Conservation (phyloP, 164 flowering plant species). For the Buxus sempervirens region DNA sequence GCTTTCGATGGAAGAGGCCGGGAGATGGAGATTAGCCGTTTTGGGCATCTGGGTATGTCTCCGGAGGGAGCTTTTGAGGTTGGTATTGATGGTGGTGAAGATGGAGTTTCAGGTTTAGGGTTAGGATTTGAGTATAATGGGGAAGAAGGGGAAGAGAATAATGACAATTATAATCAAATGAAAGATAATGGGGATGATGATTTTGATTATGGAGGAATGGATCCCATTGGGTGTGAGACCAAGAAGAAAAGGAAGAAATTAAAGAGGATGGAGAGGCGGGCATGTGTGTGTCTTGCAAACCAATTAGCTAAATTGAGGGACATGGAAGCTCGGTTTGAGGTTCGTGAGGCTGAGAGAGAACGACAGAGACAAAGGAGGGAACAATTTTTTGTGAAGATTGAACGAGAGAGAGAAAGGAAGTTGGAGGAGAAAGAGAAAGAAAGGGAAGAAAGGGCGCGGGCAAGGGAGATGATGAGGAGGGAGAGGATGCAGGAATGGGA, state of each 20-base stretch:
- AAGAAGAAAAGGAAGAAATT: slow-evolving; percentile 54
- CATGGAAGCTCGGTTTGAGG: slow-evolving; percentile 60
- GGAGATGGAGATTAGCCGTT: slow-evolving; percentile 33
- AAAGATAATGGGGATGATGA: slow-evolving; percentile 55
- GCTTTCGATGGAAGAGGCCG: slow-evolving; percentile 28
- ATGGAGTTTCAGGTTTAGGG: slow-evolving; percentile 54
- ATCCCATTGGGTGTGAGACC: slow-evolving; percentile 27
- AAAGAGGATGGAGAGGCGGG: slow-evolving; percentile 47
- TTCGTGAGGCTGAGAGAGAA: slow-evolving; percentile 57
- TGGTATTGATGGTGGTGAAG: slow-evolving; percentile 58
- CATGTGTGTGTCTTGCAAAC: slow-evolving; percentile 41
- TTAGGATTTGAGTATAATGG: slow-evolving; percentile 68
- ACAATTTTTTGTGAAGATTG: slow-evolving; percentile 31
- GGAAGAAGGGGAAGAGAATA: slow-evolving; percentile 49
- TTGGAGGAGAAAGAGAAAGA: slow-evolving; percentile 50
- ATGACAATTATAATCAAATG: slow-evolving; percentile 20
- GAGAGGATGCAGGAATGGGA: slow-evolving; percentile 61
- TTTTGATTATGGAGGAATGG: slow-evolving; percentile 52
- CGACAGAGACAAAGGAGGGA: slow-evolving; percentile 57
- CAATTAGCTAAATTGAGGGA: slow-evolving; percentile 64
- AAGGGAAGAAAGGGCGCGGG: slow-evolving; percentile 45
- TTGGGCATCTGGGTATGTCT: slow-evolving; percentile 39
- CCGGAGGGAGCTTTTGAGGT: slow-evolving; percentile 45
- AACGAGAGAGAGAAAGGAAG: slow-evolving; percentile 37
- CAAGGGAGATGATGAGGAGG: slow-evolving; percentile 45